phyloP scores from a whole-genome alignment of 805 yeast genomes.

The Ogataea parapolymorpha region DNA sequence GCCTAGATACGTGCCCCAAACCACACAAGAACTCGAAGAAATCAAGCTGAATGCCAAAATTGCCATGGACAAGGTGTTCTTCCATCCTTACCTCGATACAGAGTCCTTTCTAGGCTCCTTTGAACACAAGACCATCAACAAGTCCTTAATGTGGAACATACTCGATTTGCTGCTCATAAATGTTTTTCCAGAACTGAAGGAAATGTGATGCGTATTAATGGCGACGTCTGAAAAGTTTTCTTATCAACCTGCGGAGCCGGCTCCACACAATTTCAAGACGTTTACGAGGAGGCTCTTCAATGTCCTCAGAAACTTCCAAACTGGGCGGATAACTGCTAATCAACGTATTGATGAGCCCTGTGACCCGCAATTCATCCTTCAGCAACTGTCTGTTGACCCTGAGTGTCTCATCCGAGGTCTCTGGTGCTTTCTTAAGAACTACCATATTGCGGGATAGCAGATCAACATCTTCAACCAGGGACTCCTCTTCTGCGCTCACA shows the following conservation, averaged over 20 bases:
- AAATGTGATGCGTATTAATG: neutral
- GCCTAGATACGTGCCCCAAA: slow-evolving; percentile 31
- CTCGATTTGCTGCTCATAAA: slow-evolving; percentile 41
- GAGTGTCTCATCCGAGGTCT: slow-evolving; percentile 3
- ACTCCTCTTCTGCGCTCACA: slow-evolving; percentile 8
- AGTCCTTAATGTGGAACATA: slow-evolving; percentile 39
- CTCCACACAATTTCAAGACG: neutral
- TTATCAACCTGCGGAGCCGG: neutral
- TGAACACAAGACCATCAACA: slow-evolving; percentile 39
- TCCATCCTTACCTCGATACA: slow-evolving; percentile 13
- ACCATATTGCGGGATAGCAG: slow-evolving; percentile 9
- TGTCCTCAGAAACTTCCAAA: slow-evolving; percentile 10
- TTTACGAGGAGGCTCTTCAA: neutral
- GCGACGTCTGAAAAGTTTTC: neutral
- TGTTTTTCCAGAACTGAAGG: slow-evolving; percentile 36
- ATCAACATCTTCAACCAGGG: slow-evolving; percentile 10
- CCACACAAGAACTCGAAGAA: slow-evolving; percentile 24
- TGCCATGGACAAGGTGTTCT: slow-evolving; percentile 4
- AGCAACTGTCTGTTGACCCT: slow-evolving; percentile 1
- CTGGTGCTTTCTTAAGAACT: slow-evolving; percentile 4
- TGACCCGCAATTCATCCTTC: slow-evolving; percentile 1
- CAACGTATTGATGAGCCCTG: slow-evolving; percentile 3
- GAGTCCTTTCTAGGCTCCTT: slow-evolving; percentile 33
- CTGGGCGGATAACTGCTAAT: slow-evolving; percentile 10
- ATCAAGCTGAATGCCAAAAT: slow-evolving; percentile 13